Evolutionary conservation across 306 rosid species (phyloP).

Genomic region (Vigna mungo): DNA sequence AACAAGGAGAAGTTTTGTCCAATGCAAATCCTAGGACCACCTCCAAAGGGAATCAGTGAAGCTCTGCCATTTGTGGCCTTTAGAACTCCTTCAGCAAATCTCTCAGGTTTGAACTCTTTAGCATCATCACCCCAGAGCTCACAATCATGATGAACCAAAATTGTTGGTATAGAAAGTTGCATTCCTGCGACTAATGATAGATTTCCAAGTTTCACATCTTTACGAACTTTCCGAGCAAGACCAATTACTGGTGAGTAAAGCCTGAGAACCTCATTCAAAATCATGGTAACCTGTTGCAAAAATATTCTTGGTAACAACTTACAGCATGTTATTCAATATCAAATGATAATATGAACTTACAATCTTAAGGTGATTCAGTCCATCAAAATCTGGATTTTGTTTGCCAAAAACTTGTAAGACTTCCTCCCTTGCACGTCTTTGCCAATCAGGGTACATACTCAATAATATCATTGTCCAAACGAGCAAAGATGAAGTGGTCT

Average conservation of each 20-base stretch:
- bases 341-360: constrained; percentile 23
- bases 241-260: constrained; percentile 46
- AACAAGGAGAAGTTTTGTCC: constrained; percentile 57
- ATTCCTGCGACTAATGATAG: constrained; percentile 50
- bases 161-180: constrained; percentile 26
- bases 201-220: constrained; percentile 51
- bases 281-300: constrained; percentile 54
- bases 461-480: constrained; percentile 63
- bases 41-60: constrained; percentile 50
- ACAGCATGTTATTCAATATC: background rate
- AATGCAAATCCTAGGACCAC: constrained; percentile 53
- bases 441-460: constrained; percentile 56
- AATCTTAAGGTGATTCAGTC: constrained; percentile 16
- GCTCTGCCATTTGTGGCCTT: constrained; percentile 32
- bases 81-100: constrained; percentile 56
- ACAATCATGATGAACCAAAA: constrained; percentile 46
- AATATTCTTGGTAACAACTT: background rate
- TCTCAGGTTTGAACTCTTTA: constrained; percentile 61
- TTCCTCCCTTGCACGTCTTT: constrained; percentile 63
- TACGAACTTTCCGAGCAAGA: constrained; percentile 6
- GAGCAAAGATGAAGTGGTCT: constrained; percentile 58
- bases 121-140: constrained; percentile 70
- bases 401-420: constrained; percentile 45
- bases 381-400: background rate
- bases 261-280: constrained; percentile 61